phyloP scores from a whole-genome alignment of 768 basidiomycete genomes.

The Mycena kentingensis region DNA sequence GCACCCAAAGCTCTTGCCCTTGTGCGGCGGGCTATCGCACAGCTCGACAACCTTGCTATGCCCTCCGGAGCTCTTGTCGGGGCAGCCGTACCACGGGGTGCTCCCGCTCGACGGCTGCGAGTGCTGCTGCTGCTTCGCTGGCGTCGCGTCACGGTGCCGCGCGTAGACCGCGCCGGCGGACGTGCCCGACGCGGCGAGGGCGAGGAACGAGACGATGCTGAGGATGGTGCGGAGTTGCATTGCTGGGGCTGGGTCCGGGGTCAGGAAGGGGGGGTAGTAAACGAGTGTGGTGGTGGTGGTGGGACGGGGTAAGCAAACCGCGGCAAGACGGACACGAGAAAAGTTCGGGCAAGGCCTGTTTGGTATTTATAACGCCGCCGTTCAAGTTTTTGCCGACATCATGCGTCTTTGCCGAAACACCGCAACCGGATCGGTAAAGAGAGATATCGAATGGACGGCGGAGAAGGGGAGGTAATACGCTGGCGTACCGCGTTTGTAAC shows the following conservation, averaged over 20 bases:
- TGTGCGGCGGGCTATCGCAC: slow-evolving; percentile 13
- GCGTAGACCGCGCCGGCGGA: background rate
- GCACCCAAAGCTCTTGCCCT: slow-evolving; percentile 11
- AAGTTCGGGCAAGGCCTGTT: background rate
- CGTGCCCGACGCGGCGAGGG: slow-evolving; percentile 1
- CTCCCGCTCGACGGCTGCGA: slow-evolving; percentile 5
- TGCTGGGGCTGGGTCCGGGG: no score
- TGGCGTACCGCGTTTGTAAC: no score
- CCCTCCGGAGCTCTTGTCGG: background rate
- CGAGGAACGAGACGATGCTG: slow-evolving; percentile 6
- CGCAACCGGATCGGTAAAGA: background rate
- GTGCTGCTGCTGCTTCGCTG: background rate
- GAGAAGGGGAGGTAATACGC: no score
- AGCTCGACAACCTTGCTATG: slow-evolving; percentile 11
- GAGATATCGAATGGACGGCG: no score
- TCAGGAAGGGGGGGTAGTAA: background rate
- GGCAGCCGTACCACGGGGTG: slow-evolving; percentile 7
- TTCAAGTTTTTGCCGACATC: slow-evolving; percentile 4
- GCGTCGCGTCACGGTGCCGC: background rate
- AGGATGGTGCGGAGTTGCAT: slow-evolving; percentile 16
- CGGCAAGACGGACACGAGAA: background rate
- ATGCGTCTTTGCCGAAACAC: background rate
- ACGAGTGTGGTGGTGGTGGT: slow-evolving; percentile 7
- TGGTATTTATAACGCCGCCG: slow-evolving; percentile 2
- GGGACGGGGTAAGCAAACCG: background rate